These are phyloP conservation scores for Tetrahymena borealis DNA, from an alignment of 73 alveolate genomes.

Conservation along the genomic window DNA sequence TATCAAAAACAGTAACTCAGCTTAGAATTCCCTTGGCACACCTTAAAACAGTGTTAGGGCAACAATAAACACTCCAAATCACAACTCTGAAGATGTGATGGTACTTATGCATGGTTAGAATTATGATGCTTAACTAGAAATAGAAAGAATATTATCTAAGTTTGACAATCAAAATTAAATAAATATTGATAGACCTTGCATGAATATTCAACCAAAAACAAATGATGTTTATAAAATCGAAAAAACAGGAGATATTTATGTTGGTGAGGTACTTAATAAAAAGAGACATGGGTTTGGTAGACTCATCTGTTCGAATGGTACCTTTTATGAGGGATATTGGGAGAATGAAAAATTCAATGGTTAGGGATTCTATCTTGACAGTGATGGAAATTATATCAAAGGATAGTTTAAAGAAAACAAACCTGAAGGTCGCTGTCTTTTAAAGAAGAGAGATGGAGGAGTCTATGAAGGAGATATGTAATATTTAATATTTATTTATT, in stretches of 20 bases:
- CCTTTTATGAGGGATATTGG: constrained; percentile 41
- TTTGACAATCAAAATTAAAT: not conserved
- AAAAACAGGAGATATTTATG: not conserved
- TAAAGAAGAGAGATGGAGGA: not conserved
- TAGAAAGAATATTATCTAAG: not conserved
- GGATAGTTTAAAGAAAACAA: not conserved
- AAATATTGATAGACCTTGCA: not conserved
- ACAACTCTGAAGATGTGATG: not conserved
- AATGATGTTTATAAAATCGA: not conserved
- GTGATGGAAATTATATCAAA: not conserved
- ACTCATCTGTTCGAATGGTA: constrained; percentile 45
- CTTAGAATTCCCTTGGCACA: not conserved
- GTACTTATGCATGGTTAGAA: not conserved
- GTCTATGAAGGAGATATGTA: not conserved
- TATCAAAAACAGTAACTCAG: not conserved
- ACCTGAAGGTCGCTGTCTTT: not conserved
- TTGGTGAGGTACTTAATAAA: constrained; percentile 5
- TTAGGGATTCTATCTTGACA: constrained; percentile 12
- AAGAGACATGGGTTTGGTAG: constrained; percentile 39
- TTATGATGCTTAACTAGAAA: not conserved
- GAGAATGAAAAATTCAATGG: constrained; percentile 17
- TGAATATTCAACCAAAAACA: not conserved
- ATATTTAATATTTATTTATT: too few species aligned
- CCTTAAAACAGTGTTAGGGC: not conserved
- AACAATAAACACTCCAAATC: not conserved